These are phyloP conservation scores for Dendrobium nobile DNA, from an alignment of 106 monocot genomes.

Conservation along the genomic window DNA sequence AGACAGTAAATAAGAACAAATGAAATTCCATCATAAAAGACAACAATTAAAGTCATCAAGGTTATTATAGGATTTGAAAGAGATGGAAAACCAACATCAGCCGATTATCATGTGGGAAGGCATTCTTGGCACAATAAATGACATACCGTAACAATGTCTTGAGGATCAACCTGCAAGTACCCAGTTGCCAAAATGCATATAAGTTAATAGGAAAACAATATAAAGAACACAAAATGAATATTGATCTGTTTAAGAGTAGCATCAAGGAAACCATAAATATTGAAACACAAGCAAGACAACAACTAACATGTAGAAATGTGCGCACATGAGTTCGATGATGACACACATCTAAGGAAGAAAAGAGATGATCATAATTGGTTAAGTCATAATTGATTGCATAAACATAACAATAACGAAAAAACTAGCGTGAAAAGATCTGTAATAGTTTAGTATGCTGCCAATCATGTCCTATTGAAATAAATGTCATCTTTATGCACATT, in stretches of 20 bases:
- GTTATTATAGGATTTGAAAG: background rate
- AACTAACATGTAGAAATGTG: too few relatives aligned
- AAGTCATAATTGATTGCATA: background rate
- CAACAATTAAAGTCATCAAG: background rate
- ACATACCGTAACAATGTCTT: conserved; percentile 98
- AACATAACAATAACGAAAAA: background rate
- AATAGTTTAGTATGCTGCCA: background rate
- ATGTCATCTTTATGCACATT: background rate
- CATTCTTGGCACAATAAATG: background rate
- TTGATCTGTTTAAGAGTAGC: too few relatives aligned
- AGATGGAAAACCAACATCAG: conserved; percentile 1
- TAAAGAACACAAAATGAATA: background rate
- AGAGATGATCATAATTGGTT: background rate
- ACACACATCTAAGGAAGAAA: background rate
- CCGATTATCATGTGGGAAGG: background rate
- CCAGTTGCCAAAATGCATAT: conserved; percentile 12
- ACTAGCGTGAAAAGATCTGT: background rate
- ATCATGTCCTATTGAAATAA: background rate
- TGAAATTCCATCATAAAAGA: background rate
- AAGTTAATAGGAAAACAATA: background rate
- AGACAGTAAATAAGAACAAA: background rate
- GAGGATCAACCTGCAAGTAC: conserved; percentile 87
- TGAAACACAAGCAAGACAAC: background rate
- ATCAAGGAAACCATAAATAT: background rate
- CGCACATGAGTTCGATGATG: background rate